Evolutionary conservation across 345 rosid species (phyloP).

Genomic region (Viola odorata): DNA sequence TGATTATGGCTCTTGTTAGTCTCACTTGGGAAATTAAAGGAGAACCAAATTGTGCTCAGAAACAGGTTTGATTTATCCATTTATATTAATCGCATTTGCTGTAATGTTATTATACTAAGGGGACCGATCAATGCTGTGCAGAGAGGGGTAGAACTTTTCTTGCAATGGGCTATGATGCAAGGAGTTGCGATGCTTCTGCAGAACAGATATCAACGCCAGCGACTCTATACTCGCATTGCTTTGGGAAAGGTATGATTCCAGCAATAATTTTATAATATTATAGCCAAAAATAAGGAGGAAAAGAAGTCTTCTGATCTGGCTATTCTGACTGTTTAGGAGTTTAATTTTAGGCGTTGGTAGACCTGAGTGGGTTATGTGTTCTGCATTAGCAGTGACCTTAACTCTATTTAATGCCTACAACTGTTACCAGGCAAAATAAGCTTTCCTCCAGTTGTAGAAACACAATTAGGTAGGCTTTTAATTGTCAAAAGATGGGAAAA

Average conservation of each 20-base stretch:
- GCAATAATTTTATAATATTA: background rate
- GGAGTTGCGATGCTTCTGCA: conserved; percentile 99
- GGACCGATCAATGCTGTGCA: conserved; percentile 30
- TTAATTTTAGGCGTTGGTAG: too few relatives aligned
- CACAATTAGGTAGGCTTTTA: too few relatives aligned
- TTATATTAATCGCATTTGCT: conserved; percentile 10
- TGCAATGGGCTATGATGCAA: conserved; percentile 99
- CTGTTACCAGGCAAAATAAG: too few relatives aligned
- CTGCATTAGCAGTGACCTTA: too few relatives aligned
- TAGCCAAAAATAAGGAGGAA: too few relatives aligned
- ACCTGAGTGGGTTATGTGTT: too few relatives aligned
- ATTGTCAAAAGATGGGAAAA: too few relatives aligned
- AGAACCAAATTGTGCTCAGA: conserved; percentile 85
- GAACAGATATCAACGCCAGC: conserved; percentile 97
- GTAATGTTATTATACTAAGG: conserved; percentile 4
- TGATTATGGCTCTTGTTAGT: conserved; percentile 95
- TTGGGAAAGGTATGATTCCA: conserved; percentile 68
- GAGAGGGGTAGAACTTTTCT: conserved; percentile 97
- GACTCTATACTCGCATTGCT: conserved; percentile 97
- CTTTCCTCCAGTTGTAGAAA: too few relatives aligned
- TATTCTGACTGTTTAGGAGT: too few relatives aligned
- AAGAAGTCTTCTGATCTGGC: too few relatives aligned
- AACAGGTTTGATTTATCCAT: conserved; percentile 56
- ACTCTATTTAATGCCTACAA: too few relatives aligned
- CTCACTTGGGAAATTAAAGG: conserved; percentile 99